Evolutionary conservation across 2,329 filamentous ascomycete genomes (phyloP), one percentile per base, ranked within the genome.

Genomic region (Botrytis cinerea): DNA sequence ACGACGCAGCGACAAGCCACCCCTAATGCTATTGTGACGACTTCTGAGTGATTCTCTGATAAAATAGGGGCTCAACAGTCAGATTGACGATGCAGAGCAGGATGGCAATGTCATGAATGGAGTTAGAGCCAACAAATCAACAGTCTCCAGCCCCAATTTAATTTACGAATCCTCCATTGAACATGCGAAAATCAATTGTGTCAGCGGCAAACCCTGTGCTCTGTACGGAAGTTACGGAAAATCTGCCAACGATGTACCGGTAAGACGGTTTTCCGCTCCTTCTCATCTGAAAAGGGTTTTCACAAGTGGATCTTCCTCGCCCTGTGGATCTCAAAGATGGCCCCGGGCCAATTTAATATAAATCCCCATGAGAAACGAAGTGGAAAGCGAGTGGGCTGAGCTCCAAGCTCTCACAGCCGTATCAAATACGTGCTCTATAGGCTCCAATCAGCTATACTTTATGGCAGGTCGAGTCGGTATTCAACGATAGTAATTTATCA

Each of bases 21-120:
- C 60, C 14, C 25, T 40, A 40, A 63, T 25, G 10, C 10, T 35
- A 61, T 18, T 57, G 51, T 28, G 51, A 57, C 51, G 51, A 57
- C n/a, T 57, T 57, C n/a, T 57, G 51, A 57, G 14, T 38, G 32
- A n/a, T 7, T 35, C 63, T 38, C 32, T 67, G 22, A 67, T 45
- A 35, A 10, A 10, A 67, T 67, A 67, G 64, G 64, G 64, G 64
- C 28, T 66, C 35, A 54, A 28, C 14, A n/a, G 64, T 54, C 46
- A 54, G 46, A 20, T 46, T 54, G 46, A 54, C 25, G 18, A 3
- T 35, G 40, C n/a, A 63, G 40, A 9, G 18, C 38, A 63, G n/a
- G 38, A n/a, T 45, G 38, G 8, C 20, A 35, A 61, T 61, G 4
- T 3, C 32, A 14, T n/a, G n/a, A 63, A 45, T 22, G 38, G 61